Percentiles rank a stretch among this genome's conserved stretches.
Conservation (phyloP, 371 early-diverging fungal species). For the Chytridium lagenaria region DNA sequence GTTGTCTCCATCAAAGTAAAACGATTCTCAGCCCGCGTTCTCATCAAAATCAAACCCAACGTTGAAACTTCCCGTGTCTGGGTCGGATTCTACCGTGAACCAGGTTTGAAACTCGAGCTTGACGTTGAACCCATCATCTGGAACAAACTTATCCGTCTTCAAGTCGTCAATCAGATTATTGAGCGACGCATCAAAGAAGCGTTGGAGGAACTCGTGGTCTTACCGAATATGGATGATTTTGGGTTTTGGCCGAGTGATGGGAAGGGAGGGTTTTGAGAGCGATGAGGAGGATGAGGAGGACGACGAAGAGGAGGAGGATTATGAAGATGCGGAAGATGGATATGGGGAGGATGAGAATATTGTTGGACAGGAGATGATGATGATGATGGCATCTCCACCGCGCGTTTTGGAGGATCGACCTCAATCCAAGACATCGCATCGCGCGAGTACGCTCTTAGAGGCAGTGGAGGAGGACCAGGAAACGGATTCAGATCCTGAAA, state of each 20-base stretch:
- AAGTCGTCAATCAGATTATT: slow-evolving; percentile 82
- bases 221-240: slow-evolving; percentile 92
- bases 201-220: slow-evolving; percentile 78
- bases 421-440: too few relatives aligned
- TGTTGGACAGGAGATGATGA: not conserved
- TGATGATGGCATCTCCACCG: not conserved
- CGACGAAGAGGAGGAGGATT: slow-evolving; percentile 25
- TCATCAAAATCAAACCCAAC: slow-evolving; percentile 82
- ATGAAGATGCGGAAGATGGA: slow-evolving; percentile 25
- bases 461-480: not conserved
- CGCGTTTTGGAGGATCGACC: not conserved
- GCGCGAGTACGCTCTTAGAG: too few relatives aligned
- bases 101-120: slow-evolving; percentile 73
- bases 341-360: slow-evolving; percentile 15
- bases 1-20: slow-evolving; percentile 78
- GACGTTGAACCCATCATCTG: slow-evolving; percentile 85
- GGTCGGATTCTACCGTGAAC: slow-evolving; percentile 84
- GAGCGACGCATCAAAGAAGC: slow-evolving; percentile 83
- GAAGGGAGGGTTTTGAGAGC: slow-evolving; percentile 44
- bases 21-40: slow-evolving; percentile 74
- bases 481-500: not conserved
- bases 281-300: slow-evolving; percentile 29
- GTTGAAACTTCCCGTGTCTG: slow-evolving; percentile 85
- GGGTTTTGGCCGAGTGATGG: slow-evolving; percentile 66
- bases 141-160: slow-evolving; percentile 80